Percentiles rank a stretch among this genome's conserved stretches.
Evolutionary conservation across 129 eudicot species (phyloP).

Genomic region (Solidago caesia): DNA sequence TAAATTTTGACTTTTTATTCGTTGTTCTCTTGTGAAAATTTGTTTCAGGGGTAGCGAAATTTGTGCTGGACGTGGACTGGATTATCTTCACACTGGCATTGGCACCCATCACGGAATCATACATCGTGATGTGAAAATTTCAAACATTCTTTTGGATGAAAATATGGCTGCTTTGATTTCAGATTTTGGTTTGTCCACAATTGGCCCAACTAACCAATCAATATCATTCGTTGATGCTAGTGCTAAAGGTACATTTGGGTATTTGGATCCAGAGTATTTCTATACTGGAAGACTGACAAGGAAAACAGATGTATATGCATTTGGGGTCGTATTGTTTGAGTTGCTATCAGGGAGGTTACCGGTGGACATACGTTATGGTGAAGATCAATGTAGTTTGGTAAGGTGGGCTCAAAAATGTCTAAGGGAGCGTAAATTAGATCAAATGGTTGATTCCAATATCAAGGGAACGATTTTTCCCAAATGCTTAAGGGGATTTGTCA

Average conservation of each 20-base stretch:
- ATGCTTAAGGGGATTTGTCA: slow-evolving; percentile 3
- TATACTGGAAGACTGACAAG: background rate
- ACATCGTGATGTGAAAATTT: slow-evolving; percentile 17
- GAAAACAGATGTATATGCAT: slow-evolving; percentile 20
- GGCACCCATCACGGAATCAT: slow-evolving; percentile 12
- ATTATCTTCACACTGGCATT: slow-evolving; percentile 17
- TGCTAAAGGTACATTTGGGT: slow-evolving; percentile 18
- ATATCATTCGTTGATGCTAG: background rate
- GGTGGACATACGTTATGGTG: slow-evolving; percentile 3
- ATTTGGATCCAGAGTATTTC: slow-evolving; percentile 17
- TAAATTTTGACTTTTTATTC: no score
- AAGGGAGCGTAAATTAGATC: slow-evolving; percentile 1
- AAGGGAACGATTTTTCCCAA: slow-evolving; percentile 2
- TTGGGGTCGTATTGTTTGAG: slow-evolving; percentile 21
- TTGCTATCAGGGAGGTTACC: slow-evolving; percentile 25
- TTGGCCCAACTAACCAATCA: slow-evolving; percentile 8
- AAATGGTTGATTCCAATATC: slow-evolving; percentile 12
- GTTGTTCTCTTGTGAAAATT: no score
- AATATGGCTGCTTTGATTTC: slow-evolving; percentile 6
- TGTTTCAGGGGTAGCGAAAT: no score
- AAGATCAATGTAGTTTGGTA: slow-evolving; percentile 20
- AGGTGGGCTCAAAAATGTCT: slow-evolving; percentile 20
- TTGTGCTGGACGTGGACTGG: slow-evolving; percentile 21
- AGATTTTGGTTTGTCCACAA: slow-evolving; percentile 16
- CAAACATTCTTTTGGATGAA: slow-evolving; percentile 18